phyloP scores from a whole-genome alignment of 2,329 filamentous ascomycete genomes.

The Curvularia verruculosa region DNA sequence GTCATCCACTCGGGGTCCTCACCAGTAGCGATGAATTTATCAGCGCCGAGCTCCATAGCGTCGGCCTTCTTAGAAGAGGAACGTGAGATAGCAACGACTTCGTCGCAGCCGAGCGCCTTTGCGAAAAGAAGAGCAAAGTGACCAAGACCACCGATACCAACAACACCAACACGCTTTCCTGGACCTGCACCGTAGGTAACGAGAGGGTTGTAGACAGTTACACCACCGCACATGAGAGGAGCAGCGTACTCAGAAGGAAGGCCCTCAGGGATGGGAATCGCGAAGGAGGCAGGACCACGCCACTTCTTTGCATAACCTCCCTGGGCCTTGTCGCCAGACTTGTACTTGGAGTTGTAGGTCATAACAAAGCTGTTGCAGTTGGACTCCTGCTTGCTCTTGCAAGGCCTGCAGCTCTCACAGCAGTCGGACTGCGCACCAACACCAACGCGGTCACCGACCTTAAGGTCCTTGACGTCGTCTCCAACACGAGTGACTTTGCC shows the following conservation, averaged over 20 bases:
- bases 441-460: constrained; percentile 66
- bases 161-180: constrained; percentile 77
- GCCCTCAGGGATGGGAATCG: constrained; percentile 75
- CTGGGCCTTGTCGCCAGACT: constrained; percentile 65
- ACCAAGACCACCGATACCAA: constrained; percentile 75
- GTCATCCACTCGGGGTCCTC: constrained; percentile 65
- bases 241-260: constrained; percentile 67
- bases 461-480: constrained; percentile 56
- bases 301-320: constrained; percentile 70
- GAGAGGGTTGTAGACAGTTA: constrained; percentile 79
- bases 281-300: constrained; percentile 75
- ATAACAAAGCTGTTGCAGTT: constrained; percentile 54
- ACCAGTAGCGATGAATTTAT: constrained; percentile 66
- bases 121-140: constrained; percentile 76
- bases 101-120: constrained; percentile 71
- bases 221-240: constrained; percentile 82
- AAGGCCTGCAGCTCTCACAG: constrained; percentile 57
- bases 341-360: constrained; percentile 57
- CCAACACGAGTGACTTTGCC: constrained; percentile 48
- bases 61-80: constrained; percentile 66
- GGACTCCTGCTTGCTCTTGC: constrained; percentile 53
- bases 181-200: constrained; percentile 76
- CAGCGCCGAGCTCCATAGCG: constrained; percentile 64
- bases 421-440: constrained; percentile 57
- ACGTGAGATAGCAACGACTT: constrained; percentile 69